Base-by-base conservation (phyloP, 441 rosid genomes). In the Raphanus hybrid region DNA sequence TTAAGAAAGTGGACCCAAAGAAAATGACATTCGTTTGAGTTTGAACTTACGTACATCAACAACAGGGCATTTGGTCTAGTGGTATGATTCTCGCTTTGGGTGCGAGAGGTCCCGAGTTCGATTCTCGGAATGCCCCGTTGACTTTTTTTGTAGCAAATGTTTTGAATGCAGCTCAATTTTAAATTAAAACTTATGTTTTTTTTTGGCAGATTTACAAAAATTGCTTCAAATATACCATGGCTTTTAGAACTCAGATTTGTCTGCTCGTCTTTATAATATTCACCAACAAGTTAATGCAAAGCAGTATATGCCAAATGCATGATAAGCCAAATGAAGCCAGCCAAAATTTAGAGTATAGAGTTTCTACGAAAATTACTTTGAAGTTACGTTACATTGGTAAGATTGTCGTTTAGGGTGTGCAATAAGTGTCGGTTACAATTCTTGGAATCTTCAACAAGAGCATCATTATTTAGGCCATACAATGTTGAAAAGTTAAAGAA, bases 21-120 rank as follows among this genome's bases (percentile, higher is more conserved):
- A 12, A 60, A 32, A 59, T 15, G 14, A 45, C 35, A 26, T 59
- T 26, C 9, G 37, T 3, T 26, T 5, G 1, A 5, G 8, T 58
- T 58, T 55, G 12, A 54, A 55, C 6, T 55, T 2, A 7, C 9
- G 5, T 58, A 27, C 37, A 60, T 60, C 16, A 7, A 54, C 60
- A 55, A 18, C 37, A 16, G 77, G 80, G 77, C 76, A 64, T 63
- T 81, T 78, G 79, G 91, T 90, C 93, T 89, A 88, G 93, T 90
- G 91, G 91, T 86, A 89, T 90, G 97, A 90, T 91, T 92, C 92
- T 91, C 89, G 96, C 93, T 90, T 52, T 14, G 58, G 58, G 23
- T 92, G 94, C 87, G 89, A 91, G 93, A 89, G 92, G 88, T 90
- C 89, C 90, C 90, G 88, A 92, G 93, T 92, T 90, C 90, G 85